Conservation (phyloP, 1,284 basidiomycete genomes). For the Pseudozyma sp. region DNA sequence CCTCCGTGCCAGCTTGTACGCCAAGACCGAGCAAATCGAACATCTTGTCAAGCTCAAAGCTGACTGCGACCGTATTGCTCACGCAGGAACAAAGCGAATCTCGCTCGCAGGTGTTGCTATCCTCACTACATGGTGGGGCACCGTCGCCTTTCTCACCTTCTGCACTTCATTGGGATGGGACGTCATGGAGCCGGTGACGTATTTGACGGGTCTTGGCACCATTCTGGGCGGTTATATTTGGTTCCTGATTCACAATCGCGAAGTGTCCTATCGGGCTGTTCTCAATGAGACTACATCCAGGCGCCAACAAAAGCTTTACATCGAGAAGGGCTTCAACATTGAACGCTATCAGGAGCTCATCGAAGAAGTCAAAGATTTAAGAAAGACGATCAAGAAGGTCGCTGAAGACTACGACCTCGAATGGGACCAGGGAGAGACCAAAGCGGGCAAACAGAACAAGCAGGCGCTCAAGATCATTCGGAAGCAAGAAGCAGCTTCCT, state of each 20-base stretch:
- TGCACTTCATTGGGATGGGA: slow-evolving; percentile 58
- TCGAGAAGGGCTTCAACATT: slow-evolving; percentile 58
- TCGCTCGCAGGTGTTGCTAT: slow-evolving; percentile 56
- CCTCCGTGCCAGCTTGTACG: slow-evolving; percentile 48
- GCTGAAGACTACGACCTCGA: slow-evolving; percentile 63
- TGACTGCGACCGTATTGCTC: slow-evolving; percentile 58
- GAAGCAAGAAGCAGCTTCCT: slow-evolving; percentile 40
- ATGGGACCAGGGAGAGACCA: slow-evolving; percentile 61
- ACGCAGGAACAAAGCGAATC: slow-evolving; percentile 50
- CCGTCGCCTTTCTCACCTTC: slow-evolving; percentile 58
- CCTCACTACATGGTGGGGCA: slow-evolving; percentile 56
- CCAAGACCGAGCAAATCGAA: slow-evolving; percentile 59
- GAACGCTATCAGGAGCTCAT: slow-evolving; percentile 59
- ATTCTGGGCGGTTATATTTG: slow-evolving; percentile 60
- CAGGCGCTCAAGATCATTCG: slow-evolving; percentile 60
- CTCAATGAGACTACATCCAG: slow-evolving; percentile 61
- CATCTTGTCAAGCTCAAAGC: slow-evolving; percentile 53
- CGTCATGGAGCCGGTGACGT: slow-evolving; percentile 57
- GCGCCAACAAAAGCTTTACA: slow-evolving; percentile 59
- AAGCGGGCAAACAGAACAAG: slow-evolving; percentile 53
- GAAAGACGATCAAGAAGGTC: slow-evolving; percentile 57
- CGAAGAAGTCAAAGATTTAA: slow-evolving; percentile 59
- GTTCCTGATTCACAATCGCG: slow-evolving; percentile 62
- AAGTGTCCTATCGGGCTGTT: slow-evolving; percentile 60
- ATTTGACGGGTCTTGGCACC: slow-evolving; percentile 58